A percentile compares a stretch with the other conserved stretches of the same genome.
Conservation (phyloP, 768 basidiomycete genomes). For the Cystofilobasidium bisporidii region DNA sequence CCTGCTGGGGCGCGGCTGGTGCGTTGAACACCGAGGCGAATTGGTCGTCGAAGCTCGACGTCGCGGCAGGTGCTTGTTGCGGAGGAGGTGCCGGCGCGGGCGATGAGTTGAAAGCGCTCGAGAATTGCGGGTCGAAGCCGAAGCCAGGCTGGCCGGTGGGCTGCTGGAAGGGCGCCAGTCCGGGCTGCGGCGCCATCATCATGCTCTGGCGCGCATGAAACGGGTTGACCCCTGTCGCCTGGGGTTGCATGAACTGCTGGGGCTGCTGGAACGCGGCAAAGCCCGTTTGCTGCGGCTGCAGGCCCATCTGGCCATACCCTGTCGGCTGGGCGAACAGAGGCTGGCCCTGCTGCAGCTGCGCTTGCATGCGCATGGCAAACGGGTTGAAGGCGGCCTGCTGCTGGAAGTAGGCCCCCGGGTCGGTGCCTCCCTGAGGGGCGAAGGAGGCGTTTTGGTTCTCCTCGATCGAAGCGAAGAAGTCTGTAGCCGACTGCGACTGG, state of each 20-base stretch:
- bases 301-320: constrained; percentile 33
- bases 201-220: constrained; percentile 74
- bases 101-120: not conserved
- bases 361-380: constrained; percentile 46
- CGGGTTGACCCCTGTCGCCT: constrained; percentile 59
- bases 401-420: constrained; percentile 40
- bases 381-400: constrained; percentile 59
- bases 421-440: constrained; percentile 47
- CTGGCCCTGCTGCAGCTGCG: constrained; percentile 40
- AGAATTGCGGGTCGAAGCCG: constrained; percentile 6
- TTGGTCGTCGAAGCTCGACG: not conserved
- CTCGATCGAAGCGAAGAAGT: constrained; percentile 87
- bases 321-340: constrained; percentile 43
- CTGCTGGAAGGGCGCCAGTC: no score
- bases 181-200: constrained; percentile 37
- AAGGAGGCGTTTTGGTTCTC: constrained; percentile 64
- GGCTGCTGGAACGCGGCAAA: constrained; percentile 31
- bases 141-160: not conserved
- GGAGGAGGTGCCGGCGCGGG: not conserved
- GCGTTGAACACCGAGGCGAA: not conserved
- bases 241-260: constrained; percentile 37
- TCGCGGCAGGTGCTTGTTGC: constrained; percentile 11
- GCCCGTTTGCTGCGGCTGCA: constrained; percentile 52
- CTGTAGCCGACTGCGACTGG: constrained; percentile 45
- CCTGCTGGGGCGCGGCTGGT: not conserved